These are phyloP conservation scores for Euphorbia celastroides DNA, from an alignment of 441 rosid species.

Conservation along the genomic window DNA sequence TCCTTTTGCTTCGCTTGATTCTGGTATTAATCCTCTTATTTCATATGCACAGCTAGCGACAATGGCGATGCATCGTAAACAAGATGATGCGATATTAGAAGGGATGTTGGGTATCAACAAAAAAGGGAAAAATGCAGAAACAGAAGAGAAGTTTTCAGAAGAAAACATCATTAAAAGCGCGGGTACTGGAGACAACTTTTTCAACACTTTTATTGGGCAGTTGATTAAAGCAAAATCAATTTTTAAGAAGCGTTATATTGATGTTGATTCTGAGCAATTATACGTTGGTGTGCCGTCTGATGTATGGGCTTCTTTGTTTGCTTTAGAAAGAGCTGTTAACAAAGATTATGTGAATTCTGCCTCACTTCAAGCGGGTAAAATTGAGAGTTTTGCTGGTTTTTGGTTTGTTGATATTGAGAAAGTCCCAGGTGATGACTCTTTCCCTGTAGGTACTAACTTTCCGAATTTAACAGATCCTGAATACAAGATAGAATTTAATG, in stretches of 20 bases:
- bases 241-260: slow-evolving; percentile 1
- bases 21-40: not conserved
- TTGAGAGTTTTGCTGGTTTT: not conserved
- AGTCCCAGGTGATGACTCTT: not conserved
- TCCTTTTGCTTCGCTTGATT: not conserved
- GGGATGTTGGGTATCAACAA: not conserved
- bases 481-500: not conserved
- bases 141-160: not conserved
- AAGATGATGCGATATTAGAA: not conserved
- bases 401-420: not conserved
- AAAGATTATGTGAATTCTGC: not conserved
- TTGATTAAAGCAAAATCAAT: not conserved
- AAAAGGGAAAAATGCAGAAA: not conserved
- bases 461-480: not conserved
- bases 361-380: not conserved
- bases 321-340: not conserved
- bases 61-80: slow-evolving; percentile 3
- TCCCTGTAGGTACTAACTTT: not conserved
- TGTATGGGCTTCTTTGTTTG: not conserved
- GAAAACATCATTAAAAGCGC: not conserved
- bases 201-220: slow-evolving; percentile 1
- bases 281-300: not conserved
- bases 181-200: not conserved
- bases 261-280: slow-evolving; percentile 2
- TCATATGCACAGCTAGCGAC: not conserved